Evolutionary conservation across 2,329 filamentous ascomycete species (phyloP), one percentile per base, ranked within the genome.

Genomic region (Hysterium pulicare): DNA sequence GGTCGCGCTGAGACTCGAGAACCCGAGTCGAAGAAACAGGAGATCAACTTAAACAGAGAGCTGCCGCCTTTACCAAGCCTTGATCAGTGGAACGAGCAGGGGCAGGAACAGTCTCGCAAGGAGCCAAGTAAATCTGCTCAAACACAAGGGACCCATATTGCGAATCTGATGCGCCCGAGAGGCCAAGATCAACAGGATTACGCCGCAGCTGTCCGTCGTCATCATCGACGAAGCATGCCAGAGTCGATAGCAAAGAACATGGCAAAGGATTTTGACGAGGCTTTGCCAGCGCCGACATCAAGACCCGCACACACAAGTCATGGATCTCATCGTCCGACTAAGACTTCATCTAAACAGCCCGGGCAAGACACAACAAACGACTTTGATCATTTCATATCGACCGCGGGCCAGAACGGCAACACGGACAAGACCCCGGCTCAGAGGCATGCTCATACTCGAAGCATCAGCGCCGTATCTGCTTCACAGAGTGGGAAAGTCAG

Each of bases 41-140:
- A 64, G 21, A 43, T 73, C 44, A 68, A 75, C 40, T 58, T 75
- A 23, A 75, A 75, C 50, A 57, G 71, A 42, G 70, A 74, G 44
- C 54, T 75, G 19, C 72, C 72, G 24, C 72, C 72, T 3, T 48
- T 75, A 9, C 72, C 72, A 5, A 67, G 71, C 36, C 57, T 75
- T 5, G 71, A 74, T 42, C 64, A 55, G 3, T 67, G 63, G 63
- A 23, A 37, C 5, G 38, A 42, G 16, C 38, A 39, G 31, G n/a
- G n/a, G n/a, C 43, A 47, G 24, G 54, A 57, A 20, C 37, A 50
- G 30, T 23, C 23, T n/a, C 41, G 37, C 9, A 50, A 48, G 30
- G n/a, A n/a, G n/a, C 47, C 53, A 10, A 21, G n/a, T 8, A 30
- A 21, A 15, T n/a, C 15, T 6, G 30, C 21, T 21, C 54, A 58